These are phyloP conservation scores for Chlorella sp. DNA, from an alignment of 139 green algal genomes.

Conservation along the genomic window DNA sequence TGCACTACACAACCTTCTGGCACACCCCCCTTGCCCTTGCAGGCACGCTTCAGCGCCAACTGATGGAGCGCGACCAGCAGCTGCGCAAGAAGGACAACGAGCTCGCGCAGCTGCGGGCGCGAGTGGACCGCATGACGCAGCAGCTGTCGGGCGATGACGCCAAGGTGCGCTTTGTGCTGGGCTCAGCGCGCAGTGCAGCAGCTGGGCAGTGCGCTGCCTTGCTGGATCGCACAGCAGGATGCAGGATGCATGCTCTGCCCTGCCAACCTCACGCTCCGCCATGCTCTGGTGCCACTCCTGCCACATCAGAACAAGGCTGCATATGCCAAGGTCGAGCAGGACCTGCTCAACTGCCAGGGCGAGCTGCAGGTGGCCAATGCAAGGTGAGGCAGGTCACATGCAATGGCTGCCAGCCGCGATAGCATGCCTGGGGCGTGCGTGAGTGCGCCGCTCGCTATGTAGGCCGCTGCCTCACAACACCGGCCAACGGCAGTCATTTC, in stretches of 20 bases:
- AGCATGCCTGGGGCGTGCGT: too few relatives aligned
- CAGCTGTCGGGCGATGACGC: slow-evolving; percentile 9
- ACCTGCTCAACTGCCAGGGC: slow-evolving; percentile 33
- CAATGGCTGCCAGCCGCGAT: too few relatives aligned
- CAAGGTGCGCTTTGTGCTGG: slow-evolving; percentile 10
- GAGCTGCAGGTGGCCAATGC: slow-evolving; percentile 18
- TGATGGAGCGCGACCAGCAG: neutral
- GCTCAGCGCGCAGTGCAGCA: too few relatives aligned
- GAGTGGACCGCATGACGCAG: slow-evolving; percentile 8
- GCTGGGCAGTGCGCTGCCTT: too few relatives aligned
- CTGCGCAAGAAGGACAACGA: neutral
- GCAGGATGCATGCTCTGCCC: too few relatives aligned
- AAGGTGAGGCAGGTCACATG: neutral
- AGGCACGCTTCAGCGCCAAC: neutral
- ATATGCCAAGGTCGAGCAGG: slow-evolving; percentile 12
- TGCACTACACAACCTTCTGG: neutral
- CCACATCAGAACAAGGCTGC: neutral
- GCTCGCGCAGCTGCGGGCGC: slow-evolving; percentile 4
- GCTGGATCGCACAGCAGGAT: too few relatives aligned
- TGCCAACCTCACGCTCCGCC: neutral
- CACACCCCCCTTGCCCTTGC: neutral
- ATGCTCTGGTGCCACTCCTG: neutral
- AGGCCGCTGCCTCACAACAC: too few relatives aligned
- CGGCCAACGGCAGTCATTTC: too few relatives aligned
- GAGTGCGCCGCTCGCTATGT: too few relatives aligned